Base-by-base conservation (phyloP, 495 filamentous ascomycete genomes). In the Neurospora sublineolata region DNA sequence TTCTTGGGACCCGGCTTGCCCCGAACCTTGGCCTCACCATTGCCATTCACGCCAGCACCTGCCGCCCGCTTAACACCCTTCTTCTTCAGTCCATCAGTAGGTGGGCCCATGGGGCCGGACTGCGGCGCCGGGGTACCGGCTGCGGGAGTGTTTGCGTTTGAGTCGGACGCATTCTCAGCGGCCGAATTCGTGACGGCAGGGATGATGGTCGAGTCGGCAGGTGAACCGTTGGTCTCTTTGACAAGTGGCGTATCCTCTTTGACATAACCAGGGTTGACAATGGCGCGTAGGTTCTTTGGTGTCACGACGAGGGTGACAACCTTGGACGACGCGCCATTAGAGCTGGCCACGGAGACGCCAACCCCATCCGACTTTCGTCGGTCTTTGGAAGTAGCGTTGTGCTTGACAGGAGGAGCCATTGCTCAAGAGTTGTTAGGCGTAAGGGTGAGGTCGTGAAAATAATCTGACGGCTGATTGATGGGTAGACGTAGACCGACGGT, bases 1-100 rank as follows among this genome's bases (percentile, higher is more conserved):
- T 97, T 97, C 87, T 97, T 98, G 0, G 94, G 93, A 20, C 93
- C 93, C 8, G 95, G 94, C 84, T 97, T 94, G 71, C 92, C 91
- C 74, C 91, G 83, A 41, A 89, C 85, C 82, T 92, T 93, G 36
- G 75, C 75, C 69, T 81, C 78, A 38, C 82, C 82, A 60, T 79
- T 83, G 42, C 83, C 86, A 75, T 89, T 86, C 23, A 84, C 83
- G 70, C 69, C 83, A 68, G 82, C 79, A 41, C 69, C 73, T 72
- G 80, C 71, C 72, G 76, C 75, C 76, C 81, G 76, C 86, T 84
- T 75, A 79, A 85, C 77, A 69, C 88, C 82, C 85, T 92, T 87
- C 82, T 90, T 86, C 79, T 87, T 84, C 72, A 82, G 80, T 23
- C 83, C 87, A 41, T 88, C 87, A 85, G 83, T 72, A 84, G 87